Percentiles rank a stretch among this genome's conserved stretches.
phyloP scores from a whole-genome alignment of 208 protist genomes.

The Phytomonas serpens region DNA sequence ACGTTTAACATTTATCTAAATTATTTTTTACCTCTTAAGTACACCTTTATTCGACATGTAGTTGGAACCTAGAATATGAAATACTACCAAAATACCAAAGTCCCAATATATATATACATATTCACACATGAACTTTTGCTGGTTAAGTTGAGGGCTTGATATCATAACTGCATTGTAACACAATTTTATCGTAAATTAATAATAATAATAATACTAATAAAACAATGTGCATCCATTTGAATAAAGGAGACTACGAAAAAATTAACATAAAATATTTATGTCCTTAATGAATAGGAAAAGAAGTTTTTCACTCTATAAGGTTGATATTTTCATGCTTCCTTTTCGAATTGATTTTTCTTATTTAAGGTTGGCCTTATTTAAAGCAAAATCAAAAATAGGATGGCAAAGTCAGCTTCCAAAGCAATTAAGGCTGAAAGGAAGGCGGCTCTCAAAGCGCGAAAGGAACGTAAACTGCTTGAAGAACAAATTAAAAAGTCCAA shows the following conservation, averaged over 20 bases:
- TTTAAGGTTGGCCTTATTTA: background rate
- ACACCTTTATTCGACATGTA: conserved; percentile 2
- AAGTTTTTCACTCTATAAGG: background rate
- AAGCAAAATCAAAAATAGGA: conserved; percentile 24
- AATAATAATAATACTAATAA: background rate
- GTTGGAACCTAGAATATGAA: conserved; percentile 7
- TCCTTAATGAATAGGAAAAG: background rate
- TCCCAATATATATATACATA: conserved; percentile 4
- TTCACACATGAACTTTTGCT: background rate
- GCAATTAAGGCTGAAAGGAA: conserved; percentile 24
- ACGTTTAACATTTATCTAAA: conserved; percentile 12
- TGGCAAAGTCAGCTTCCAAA: conserved; percentile 19
- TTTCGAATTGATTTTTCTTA: conserved; percentile 8
- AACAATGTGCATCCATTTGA: background rate
- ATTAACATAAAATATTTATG: background rate
- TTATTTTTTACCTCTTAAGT: conserved; percentile 5
- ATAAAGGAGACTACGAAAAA: background rate
- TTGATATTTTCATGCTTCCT: conserved; percentile 14
- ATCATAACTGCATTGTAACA: background rate
- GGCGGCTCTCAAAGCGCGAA: conserved; percentile 45
- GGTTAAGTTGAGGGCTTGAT: background rate
- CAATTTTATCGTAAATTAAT: conserved; percentile 4
- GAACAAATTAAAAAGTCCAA: conserved; percentile 55
- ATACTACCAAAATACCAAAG: background rate
- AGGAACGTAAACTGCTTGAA: conserved; percentile 73